A percentile compares a stretch with the other conserved stretches of the same genome.
Conservation (phyloP, 1,284 basidiomycete species). For the Wolfiporia cocos region DNA sequence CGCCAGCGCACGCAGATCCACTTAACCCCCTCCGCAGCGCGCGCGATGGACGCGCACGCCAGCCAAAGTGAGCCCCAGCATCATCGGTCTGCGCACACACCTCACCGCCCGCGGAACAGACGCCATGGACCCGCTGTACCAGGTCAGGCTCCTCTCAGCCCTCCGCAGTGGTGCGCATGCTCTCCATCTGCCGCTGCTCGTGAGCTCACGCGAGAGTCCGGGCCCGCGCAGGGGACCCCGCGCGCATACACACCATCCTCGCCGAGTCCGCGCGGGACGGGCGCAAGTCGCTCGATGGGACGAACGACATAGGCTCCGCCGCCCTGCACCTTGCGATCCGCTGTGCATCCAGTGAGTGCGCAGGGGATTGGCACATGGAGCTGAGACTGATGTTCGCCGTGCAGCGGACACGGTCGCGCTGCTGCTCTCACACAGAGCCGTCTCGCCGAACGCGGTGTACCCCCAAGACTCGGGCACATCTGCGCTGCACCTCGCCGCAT, state of each 20-base stretch:
- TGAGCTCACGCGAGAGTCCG: neutral
- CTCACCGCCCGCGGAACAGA: too few relatives aligned
- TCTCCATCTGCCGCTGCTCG: too few relatives aligned
- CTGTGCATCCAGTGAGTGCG: slow-evolving; percentile 76
- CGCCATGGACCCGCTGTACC: slow-evolving; percentile 60
- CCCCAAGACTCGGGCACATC: slow-evolving; percentile 72
- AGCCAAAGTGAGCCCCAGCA: too few relatives aligned
- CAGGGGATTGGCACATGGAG: too few relatives aligned
- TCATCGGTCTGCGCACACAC: too few relatives aligned
- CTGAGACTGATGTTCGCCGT: too few relatives aligned
- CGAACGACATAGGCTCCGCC: slow-evolving; percentile 58
- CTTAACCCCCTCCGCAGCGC: too few relatives aligned
- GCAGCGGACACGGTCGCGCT: slow-evolving; percentile 61
- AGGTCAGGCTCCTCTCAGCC: slow-evolving; percentile 77
- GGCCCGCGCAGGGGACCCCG: slow-evolving; percentile 53
- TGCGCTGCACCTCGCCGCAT: slow-evolving; percentile 83
- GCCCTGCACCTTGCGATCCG: slow-evolving; percentile 84
- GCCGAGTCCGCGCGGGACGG: slow-evolving; percentile 65
- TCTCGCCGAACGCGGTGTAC: slow-evolving; percentile 73
- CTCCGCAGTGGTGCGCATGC: slow-evolving; percentile 53
- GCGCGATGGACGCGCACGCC: too few relatives aligned
- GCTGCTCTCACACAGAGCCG: slow-evolving; percentile 66
- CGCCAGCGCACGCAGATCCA: too few relatives aligned
- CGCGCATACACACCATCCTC: slow-evolving; percentile 80
- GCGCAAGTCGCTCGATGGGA: slow-evolving; percentile 39